phyloP scores from a whole-genome alignment of 129 eudicot species.

The Kitagawia praeruptora region DNA sequence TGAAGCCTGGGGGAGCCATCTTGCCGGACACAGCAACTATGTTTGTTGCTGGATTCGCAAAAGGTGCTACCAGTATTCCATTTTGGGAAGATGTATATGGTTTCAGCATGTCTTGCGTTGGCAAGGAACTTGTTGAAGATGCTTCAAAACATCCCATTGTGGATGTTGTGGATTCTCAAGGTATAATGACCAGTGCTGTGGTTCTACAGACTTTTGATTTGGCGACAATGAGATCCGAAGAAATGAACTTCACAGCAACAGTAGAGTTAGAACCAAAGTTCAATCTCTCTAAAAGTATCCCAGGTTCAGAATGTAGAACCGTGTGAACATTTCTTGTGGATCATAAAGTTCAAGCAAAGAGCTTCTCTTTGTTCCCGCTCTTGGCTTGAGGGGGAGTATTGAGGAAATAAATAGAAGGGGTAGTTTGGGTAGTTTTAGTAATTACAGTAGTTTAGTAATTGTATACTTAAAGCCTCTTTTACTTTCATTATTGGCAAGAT shows the following conservation, averaged over 20 bases:
- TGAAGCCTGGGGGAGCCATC: slow-evolving; percentile 95
- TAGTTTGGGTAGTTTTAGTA: too few species aligned
- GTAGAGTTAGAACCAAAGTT: slow-evolving; percentile 50
- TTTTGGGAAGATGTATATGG: slow-evolving; percentile 97
- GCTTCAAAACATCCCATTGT: slow-evolving; percentile 78
- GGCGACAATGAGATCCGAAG: slow-evolving; percentile 62
- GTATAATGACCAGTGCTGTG: slow-evolving; percentile 58
- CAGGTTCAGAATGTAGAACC: slow-evolving; percentile 15
- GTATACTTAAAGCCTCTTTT: too few species aligned
- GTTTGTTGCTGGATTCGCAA: slow-evolving; percentile 97
- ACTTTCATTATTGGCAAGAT: too few species aligned
- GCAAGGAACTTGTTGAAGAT: slow-evolving; percentile 67
- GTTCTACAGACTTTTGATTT: slow-evolving; percentile 85
- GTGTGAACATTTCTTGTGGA: too few species aligned
- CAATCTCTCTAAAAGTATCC: slow-evolving; percentile 2
- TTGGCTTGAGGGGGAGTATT: too few species aligned
- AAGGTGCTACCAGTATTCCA: slow-evolving; percentile 77
- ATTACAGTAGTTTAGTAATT: too few species aligned
- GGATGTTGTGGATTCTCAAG: slow-evolving; percentile 60
- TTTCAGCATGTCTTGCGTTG: slow-evolving; percentile 77
- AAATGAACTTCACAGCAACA: slow-evolving; percentile 64
- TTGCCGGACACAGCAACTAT: slow-evolving; percentile 94
- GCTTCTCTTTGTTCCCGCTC: too few species aligned
- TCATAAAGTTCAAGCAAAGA: too few species aligned
- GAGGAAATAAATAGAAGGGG: too few species aligned